These are phyloP conservation scores for Flammula alnicola DNA, from an alignment of 1,284 basidiomycete genomes.

Conservation along the genomic window DNA sequence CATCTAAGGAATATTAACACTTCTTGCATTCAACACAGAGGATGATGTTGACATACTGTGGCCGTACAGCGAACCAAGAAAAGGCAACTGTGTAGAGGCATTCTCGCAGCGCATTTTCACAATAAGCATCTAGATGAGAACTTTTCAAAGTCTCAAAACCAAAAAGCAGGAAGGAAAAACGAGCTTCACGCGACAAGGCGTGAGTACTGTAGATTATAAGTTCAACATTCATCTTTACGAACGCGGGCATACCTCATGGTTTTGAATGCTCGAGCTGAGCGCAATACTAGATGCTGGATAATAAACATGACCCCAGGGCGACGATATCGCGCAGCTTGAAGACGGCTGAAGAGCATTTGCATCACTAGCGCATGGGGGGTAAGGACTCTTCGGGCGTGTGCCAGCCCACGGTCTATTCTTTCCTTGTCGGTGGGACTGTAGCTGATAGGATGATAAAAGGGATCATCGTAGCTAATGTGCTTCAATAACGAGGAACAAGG, in stretches of 20 bases:
- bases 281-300: slow-evolving; percentile 83
- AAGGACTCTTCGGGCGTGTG: slow-evolving; percentile 76
- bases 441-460: slow-evolving; percentile 85
- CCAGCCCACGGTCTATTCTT: slow-evolving; percentile 75
- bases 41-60: slow-evolving; percentile 66
- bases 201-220: slow-evolving; percentile 75
- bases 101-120: slow-evolving; percentile 82
- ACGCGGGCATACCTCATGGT: slow-evolving; percentile 68
- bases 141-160: slow-evolving; percentile 93
- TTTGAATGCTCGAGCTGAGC: slow-evolving; percentile 70
- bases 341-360: slow-evolving; percentile 90
- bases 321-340: slow-evolving; percentile 93
- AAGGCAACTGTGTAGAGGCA: slow-evolving; percentile 82
- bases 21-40: not conserved
- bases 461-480: slow-evolving; percentile 74
- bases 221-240: not conserved
- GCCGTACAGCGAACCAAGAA: slow-evolving; percentile 90
- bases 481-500: slow-evolving; percentile 11
- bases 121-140: slow-evolving; percentile 83
- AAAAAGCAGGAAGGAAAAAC: slow-evolving; percentile 90
- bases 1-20: slow-evolving; percentile 59
- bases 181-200: slow-evolving; percentile 86
- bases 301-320: slow-evolving; percentile 86
- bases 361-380: slow-evolving; percentile 86
- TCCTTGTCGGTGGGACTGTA: slow-evolving; percentile 93